Evolutionary conservation across 176 grass and related monocot species (phyloP), one percentile per base, ranked within the genome.

Genomic region (Cymbopogon citratus): DNA sequence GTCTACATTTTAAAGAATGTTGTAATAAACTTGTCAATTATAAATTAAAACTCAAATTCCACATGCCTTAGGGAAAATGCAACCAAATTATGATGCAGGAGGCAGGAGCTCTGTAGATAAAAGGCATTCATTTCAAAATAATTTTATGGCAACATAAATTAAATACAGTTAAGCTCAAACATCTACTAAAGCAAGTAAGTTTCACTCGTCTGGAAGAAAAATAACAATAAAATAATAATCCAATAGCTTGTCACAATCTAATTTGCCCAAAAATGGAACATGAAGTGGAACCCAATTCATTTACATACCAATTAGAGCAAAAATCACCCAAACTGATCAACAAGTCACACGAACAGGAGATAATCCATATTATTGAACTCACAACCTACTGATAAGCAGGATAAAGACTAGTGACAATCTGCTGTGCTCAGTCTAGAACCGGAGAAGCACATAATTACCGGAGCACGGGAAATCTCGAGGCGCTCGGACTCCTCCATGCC

Each of bases 1-100:
- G 40, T 83, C 96, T 98, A 84, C 56, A 93, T 79, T 89, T 66
- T 63, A 87, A 74, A 84, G 63, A 80, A 79, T n/a, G 41, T 78
- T 62, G 54, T 44, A 78, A 82, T 44, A 8, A 71, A 70, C 31
- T 45, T 48, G 62, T 48, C 31, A 75, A 80, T 66, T 29, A 25
- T 25, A 31, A 43, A 45, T 4, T 67, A 16, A 73, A 28, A 19
- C 45, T 76, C 5, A 35, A 86, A 36, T 36, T 63, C 46, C 77
- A 51, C 23, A 60, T 68, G 46, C 16, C 69, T 44, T 33, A 85
- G 33, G 7, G 2, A 63, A 69, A 36, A 69, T 52, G 11, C 2
- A 41, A 23, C 8, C 7, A 85, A 16, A 80, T 28, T 12, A 40
- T 59, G 67, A 62, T 16, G 7, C 38, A 71, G 40, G 14, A 71